phyloP scores from a whole-genome alignment of 495 filamentous ascomycete genomes.

The Xylaria telfairii region DNA sequence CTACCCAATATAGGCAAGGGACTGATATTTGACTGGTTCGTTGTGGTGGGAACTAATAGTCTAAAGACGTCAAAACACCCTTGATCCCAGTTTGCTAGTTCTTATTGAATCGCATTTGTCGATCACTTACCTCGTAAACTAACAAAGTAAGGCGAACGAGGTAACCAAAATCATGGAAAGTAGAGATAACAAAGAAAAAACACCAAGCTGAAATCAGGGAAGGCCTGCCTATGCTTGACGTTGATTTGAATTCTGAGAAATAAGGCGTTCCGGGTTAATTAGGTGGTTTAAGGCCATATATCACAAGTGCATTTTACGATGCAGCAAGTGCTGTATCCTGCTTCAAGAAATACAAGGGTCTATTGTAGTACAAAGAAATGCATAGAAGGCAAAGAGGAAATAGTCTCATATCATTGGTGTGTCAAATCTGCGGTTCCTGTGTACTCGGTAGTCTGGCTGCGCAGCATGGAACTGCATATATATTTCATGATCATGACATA shows the following conservation, averaged over 20 bases:
- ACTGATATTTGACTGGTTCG: not conserved
- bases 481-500: too few relatives aligned
- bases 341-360: not conserved
- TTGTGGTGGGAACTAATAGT: not conserved
- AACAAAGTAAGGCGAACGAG: constrained; percentile 5
- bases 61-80: not conserved
- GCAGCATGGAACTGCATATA: too few relatives aligned
- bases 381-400: not conserved
- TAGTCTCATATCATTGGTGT: not conserved
- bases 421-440: too few relatives aligned
- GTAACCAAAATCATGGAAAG: not conserved
- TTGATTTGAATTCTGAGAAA: not conserved
- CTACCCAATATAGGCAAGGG: not conserved
- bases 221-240: too few relatives aligned
- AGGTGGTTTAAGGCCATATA: not conserved
- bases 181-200: not conserved
- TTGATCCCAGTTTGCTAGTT: not conserved
- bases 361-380: not conserved
- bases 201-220: not conserved
- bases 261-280: not conserved
- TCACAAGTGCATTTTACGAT: not conserved
- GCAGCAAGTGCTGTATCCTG: not conserved
- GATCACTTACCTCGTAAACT: constrained; percentile 1
- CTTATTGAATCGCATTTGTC: not conserved
- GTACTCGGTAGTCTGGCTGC: not conserved